Percentiles rank a stretch among this genome's conserved stretches.
Evolutionary conservation across 768 basidiomycete species (phyloP).

Genomic region (Cystoderma amianthinum): DNA sequence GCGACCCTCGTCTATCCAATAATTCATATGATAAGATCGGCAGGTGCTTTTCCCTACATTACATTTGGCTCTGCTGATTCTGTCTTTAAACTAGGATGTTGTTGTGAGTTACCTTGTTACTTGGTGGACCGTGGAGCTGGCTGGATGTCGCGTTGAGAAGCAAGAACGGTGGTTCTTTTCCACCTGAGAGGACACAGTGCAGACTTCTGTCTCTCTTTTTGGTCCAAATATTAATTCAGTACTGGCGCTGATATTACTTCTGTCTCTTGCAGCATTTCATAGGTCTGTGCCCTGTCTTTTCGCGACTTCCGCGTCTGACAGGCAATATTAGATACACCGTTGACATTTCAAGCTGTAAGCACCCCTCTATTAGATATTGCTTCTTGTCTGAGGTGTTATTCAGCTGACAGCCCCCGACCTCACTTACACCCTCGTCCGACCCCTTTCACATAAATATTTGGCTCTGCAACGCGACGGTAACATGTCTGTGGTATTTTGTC

Average conservation of each 20-base stretch:
- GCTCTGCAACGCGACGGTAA: constrained; percentile 68
- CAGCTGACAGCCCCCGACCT: constrained; percentile 83
- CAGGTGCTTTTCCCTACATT: constrained; percentile 21
- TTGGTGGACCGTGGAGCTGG: background rate
- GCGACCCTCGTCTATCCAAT: constrained; percentile 68
- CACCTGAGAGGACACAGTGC: too few species aligned
- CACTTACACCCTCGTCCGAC: constrained; percentile 84
- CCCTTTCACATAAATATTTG: constrained; percentile 82
- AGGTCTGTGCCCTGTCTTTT: constrained; percentile 27
- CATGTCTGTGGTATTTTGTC: constrained; percentile 80
- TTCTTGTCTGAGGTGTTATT: background rate
- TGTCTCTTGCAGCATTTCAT: constrained; percentile 52
- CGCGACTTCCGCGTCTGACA: background rate
- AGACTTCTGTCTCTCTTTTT: too few species aligned
- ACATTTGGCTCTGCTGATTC: constrained; percentile 8
- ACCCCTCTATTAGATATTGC: background rate
- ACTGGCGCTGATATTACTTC: constrained; percentile 3
- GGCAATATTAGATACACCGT: constrained; percentile 61
- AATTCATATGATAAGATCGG: constrained; percentile 70
- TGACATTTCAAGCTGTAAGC: constrained; percentile 74
- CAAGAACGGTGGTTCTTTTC: too few species aligned
- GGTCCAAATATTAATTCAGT: too few species aligned
- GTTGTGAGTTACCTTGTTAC: constrained; percentile 30
- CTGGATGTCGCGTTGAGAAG: background rate
- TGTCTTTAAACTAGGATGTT: constrained; percentile 40